Evolutionary conservation across 2,329 filamentous ascomycete genomes (phyloP).

Genomic region (Metarhizium sp.): DNA sequence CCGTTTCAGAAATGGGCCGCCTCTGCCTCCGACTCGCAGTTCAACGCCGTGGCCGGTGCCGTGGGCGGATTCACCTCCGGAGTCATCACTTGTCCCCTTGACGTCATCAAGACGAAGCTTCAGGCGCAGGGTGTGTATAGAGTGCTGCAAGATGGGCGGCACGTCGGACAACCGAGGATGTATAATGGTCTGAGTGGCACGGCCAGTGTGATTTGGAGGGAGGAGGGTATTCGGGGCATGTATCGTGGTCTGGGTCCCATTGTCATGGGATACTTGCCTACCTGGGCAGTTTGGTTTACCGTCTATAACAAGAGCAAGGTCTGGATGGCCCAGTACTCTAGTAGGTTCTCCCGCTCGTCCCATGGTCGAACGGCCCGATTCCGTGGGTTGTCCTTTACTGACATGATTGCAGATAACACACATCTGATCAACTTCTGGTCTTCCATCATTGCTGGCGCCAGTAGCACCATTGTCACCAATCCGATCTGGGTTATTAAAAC

Average conservation of each 20-base stretch:
- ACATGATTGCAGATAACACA: constrained; percentile 49
- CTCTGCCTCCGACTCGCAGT: constrained; percentile 48
- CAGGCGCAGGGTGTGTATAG: constrained; percentile 86
- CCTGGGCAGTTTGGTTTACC: constrained; percentile 97
- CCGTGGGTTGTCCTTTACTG: not conserved
- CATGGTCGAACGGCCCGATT: not conserved
- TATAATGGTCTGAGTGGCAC: constrained; percentile 88
- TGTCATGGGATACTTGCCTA: constrained; percentile 89
- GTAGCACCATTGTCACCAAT: constrained; percentile 89
- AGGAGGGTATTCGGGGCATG: constrained; percentile 83
- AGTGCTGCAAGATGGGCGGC: constrained; percentile 37
- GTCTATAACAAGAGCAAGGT: constrained; percentile 88
- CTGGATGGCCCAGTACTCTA: constrained; percentile 57
- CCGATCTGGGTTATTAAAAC: constrained; percentile 99
- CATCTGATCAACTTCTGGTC: constrained; percentile 79
- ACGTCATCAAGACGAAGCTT: constrained; percentile 98
- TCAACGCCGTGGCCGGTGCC: constrained; percentile 82
- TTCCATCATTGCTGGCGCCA: constrained; percentile 82
- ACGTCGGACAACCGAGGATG: constrained; percentile 45
- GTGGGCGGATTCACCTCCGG: constrained; percentile 87
- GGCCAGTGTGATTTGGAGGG: constrained; percentile 71
- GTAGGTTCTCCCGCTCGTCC: constrained; percentile 29
- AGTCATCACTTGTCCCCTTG: constrained; percentile 89
- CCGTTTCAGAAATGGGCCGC: constrained; percentile 47
- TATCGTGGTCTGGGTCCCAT: constrained; percentile 93